Conservation (phyloP, 345 rosid genomes). For the Combretum micranthum region DNA sequence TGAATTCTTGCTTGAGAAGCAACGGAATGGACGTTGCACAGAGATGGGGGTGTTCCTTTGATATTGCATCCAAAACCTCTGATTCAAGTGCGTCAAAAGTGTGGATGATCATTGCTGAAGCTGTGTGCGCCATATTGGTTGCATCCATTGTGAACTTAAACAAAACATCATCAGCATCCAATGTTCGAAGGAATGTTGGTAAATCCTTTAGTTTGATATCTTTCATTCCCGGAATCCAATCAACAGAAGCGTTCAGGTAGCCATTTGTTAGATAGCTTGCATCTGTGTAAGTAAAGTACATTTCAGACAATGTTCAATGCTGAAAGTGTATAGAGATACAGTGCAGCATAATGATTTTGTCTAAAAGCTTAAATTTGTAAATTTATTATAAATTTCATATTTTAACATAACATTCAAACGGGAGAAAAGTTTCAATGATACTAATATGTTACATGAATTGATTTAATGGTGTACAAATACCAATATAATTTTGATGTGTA, state of each 20-base stretch:
- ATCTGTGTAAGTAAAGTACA: too few relatives aligned
- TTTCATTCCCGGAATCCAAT: constrained; percentile 14
- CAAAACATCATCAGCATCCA: constrained; percentile 3
- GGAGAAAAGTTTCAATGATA: too few relatives aligned
- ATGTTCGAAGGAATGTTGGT: constrained; percentile 7
- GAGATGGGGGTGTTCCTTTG: constrained; percentile 2
- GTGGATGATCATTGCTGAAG: constrained; percentile 4
- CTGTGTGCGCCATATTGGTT: neutral
- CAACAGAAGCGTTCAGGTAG: constrained; percentile 10
- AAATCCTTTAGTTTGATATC: constrained; percentile 1
- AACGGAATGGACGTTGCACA: constrained; percentile 6
- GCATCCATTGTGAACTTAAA: neutral
- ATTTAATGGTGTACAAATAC: too few relatives aligned
- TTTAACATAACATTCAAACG: too few relatives aligned
- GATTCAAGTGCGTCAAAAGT: constrained; percentile 9
- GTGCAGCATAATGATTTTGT: too few relatives aligned
- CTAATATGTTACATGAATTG: too few relatives aligned
- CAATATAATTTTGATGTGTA: too few relatives aligned
- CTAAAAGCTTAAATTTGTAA: too few relatives aligned
- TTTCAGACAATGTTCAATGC: too few relatives aligned
- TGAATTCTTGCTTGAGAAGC: neutral
- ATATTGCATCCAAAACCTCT: constrained; percentile 6
- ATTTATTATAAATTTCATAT: too few relatives aligned
- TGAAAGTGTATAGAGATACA: too few relatives aligned
- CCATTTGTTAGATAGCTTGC: constrained; percentile 16